A percentile compares a stretch with the other conserved stretches of the same genome.
Conservation (phyloP, 495 filamentous ascomycete species). For the Penicillium coprophilum region DNA sequence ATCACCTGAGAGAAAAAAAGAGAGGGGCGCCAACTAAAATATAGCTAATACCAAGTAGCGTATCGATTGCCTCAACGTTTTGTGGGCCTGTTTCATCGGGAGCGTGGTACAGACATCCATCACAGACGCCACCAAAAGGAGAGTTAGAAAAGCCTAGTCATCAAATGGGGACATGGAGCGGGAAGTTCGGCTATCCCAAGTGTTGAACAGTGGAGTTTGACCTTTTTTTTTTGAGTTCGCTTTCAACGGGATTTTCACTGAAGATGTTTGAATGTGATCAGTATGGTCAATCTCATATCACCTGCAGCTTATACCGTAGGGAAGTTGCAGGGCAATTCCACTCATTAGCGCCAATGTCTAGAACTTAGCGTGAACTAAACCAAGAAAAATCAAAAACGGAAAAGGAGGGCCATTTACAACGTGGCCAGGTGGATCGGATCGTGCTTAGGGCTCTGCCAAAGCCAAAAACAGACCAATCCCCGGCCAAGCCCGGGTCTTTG, state of each 20-base stretch:
- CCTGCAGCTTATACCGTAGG: neutral
- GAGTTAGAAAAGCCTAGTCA: neutral
- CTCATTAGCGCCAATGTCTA: slow-evolving; percentile 15
- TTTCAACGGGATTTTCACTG: neutral
- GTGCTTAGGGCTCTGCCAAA: slow-evolving; percentile 34
- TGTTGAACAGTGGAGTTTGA: slow-evolving; percentile 24
- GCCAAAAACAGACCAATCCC: slow-evolving; percentile 12
- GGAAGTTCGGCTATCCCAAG: slow-evolving; percentile 30
- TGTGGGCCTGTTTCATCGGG: slow-evolving; percentile 32
- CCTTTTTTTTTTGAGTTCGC: slow-evolving; percentile 1
- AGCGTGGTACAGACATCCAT: slow-evolving; percentile 13
- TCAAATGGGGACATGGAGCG: slow-evolving; percentile 17
- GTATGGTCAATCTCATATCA: slow-evolving; percentile 3
- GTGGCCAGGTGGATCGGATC: slow-evolving; percentile 37
- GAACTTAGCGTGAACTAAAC: slow-evolving; percentile 13
- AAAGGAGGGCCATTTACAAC: slow-evolving; percentile 36
- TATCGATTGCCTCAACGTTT: slow-evolving; percentile 13
- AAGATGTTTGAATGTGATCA: slow-evolving; percentile 2
- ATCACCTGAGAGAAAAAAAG: slow-evolving; percentile 23
- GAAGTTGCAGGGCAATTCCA: neutral
- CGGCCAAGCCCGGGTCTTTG: neutral
- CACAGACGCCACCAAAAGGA: slow-evolving; percentile 17
- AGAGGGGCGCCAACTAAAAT: slow-evolving; percentile 11
- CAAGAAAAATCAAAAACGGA: slow-evolving; percentile 6
- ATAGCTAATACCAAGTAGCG: slow-evolving; percentile 7